Evolutionary conservation across 441 rosid genomes (phyloP).

Genomic region (Euphorbia celastroides): DNA sequence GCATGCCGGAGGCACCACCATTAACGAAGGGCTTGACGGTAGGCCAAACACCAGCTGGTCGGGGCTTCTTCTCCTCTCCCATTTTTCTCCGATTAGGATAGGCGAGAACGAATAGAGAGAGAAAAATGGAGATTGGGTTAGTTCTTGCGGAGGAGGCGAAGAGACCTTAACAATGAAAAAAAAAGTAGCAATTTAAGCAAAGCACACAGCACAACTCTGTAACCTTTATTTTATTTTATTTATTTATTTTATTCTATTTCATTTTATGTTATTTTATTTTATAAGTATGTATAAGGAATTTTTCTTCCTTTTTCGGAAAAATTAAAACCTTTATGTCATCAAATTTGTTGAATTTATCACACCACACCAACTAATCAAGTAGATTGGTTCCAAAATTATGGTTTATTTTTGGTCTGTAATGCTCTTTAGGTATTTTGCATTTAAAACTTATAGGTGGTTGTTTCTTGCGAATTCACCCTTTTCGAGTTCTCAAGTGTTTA

Average conservation of each 20-base stretch:
- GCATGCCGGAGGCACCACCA: slow-evolving; percentile 98
- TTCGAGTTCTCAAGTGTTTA: no score
- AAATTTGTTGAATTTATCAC: neutral
- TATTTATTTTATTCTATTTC: no score
- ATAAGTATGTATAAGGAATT: no score
- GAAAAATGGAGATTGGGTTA: neutral
- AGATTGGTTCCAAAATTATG: slow-evolving; percentile 3
- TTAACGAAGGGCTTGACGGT: slow-evolving; percentile 85
- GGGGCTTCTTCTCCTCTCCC: slow-evolving; percentile 77
- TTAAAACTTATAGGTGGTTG: no score
- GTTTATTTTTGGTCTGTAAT: no score
- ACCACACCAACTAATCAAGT: neutral
- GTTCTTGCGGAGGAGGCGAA: slow-evolving; percentile 9
- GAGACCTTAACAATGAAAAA: neutral
- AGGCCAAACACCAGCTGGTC: slow-evolving; percentile 60
- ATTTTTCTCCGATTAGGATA: slow-evolving; percentile 24
- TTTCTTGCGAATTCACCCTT: no score
- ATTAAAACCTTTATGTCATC: slow-evolving; percentile 4
- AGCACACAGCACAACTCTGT: neutral
- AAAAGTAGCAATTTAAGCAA: neutral
- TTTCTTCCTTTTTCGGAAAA: neutral
- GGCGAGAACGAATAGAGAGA: neutral
- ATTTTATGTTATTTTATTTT: no score
- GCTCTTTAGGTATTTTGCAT: no score
- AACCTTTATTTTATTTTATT: neutral